Conservation (phyloP, 805 yeast genomes). For the Ogataea degrootiae region DNA sequence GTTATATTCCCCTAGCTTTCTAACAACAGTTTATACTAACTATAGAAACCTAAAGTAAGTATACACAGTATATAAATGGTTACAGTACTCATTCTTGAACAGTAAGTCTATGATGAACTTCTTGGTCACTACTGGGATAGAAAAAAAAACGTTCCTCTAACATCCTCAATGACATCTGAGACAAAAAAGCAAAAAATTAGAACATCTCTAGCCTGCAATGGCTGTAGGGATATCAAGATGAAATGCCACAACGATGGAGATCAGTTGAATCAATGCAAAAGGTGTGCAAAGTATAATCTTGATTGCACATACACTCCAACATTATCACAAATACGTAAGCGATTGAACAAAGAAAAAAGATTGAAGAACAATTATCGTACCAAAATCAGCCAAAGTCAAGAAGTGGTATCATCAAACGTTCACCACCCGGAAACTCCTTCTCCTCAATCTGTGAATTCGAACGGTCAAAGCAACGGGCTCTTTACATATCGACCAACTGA, state of each 20-base stretch:
- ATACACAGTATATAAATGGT: no score
- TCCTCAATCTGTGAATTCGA: no score
- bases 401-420: no score
- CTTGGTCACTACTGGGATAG: neutral
- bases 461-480: no score
- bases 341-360: neutral
- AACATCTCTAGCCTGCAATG: conserved; percentile 9
- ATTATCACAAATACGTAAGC: conserved; percentile 3
- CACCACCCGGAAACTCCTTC: no score
- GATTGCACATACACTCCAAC: conserved; percentile 9
- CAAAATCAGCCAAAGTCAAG: neutral
- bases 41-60: no score
- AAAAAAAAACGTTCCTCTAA: neutral
- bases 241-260: conserved; percentile 7
- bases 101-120: no score
- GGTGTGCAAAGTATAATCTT: conserved; percentile 2
- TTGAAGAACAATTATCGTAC: neutral
- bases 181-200: neutral
- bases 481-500: no score
- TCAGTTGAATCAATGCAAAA: conserved; percentile 1
- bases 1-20: no score
- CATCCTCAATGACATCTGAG: neutral
- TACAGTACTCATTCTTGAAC: no score
- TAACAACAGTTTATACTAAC: no score
- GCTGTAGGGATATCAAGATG: conserved; percentile 8